Conservation (phyloP, 2,329 filamentous ascomycete species). For the Helotiales sp. region DNA sequence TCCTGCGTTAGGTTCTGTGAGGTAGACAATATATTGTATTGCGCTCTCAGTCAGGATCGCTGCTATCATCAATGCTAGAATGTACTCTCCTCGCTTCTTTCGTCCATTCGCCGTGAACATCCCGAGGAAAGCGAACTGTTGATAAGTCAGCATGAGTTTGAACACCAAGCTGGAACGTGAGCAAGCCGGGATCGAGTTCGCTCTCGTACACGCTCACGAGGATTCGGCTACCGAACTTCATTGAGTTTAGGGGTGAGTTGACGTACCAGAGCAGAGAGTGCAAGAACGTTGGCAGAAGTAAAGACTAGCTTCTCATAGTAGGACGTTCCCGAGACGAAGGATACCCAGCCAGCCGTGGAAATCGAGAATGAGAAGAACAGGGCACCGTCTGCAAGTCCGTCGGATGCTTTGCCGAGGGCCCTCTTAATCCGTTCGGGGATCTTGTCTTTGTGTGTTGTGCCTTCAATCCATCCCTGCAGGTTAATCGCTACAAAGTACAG, state of each 20-base stretch:
- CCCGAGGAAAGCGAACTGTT: conserved; percentile 10
- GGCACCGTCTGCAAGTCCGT: conserved; percentile 6
- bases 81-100: conserved; percentile 9
- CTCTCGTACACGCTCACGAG: too few relatives aligned
- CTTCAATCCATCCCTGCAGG: neutral
- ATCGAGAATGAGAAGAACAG: conserved; percentile 13
- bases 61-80: conserved; percentile 1
- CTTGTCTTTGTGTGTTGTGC: neutral
- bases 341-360: conserved; percentile 11
- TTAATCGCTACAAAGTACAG: conserved; percentile 13
- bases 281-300: conserved; percentile 9
- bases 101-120: conserved; percentile 3
- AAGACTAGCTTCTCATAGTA: conserved; percentile 15
- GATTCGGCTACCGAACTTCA: too few relatives aligned
- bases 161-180: too few relatives aligned
- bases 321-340: conserved; percentile 7
- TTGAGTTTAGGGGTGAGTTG: too few relatives aligned
- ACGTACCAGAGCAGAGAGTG: conserved; percentile 7
- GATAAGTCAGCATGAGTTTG: too few relatives aligned
- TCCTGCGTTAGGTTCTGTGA: conserved; percentile 8
- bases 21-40: conserved; percentile 15
- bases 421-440: neutral
- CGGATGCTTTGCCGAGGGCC: conserved; percentile 7
- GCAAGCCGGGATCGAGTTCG: too few relatives aligned
- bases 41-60: conserved; percentile 12